Conservation (phyloP, 257 asterid species). For the Pogostemon cablin region DNA sequence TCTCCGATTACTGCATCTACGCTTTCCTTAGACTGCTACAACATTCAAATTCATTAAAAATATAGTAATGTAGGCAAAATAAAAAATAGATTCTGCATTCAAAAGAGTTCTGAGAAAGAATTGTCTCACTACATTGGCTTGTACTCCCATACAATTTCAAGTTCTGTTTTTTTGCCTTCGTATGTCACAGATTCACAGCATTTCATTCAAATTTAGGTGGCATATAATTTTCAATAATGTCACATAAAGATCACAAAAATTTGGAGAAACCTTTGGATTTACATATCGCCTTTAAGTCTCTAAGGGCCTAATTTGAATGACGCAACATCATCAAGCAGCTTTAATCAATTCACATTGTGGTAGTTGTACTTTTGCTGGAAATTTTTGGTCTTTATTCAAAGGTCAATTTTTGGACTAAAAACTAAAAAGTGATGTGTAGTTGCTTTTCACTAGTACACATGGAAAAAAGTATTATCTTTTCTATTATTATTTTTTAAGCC, state of each 20-base stretch:
- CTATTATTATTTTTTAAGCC: not conserved
- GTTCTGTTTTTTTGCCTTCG: not conserved
- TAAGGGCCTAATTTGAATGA: too few relatives aligned
- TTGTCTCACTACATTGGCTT: not conserved
- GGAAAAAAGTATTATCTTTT: not conserved
- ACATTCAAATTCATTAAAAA: not conserved
- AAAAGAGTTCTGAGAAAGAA: not conserved
- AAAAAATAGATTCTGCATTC: not conserved
- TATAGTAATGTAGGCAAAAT: slow-evolving; percentile 18
- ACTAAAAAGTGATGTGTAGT: not conserved
- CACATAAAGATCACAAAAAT: not conserved
- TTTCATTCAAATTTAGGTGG: not conserved
- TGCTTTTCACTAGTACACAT: not conserved
- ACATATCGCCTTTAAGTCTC: too few relatives aligned
- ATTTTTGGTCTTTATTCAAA: too few relatives aligned
- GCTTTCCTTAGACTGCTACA: slow-evolving; percentile 78
- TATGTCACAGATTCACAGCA: not conserved
- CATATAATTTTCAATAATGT: not conserved
- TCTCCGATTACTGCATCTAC: slow-evolving; percentile 88
- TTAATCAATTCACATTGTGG: too few relatives aligned
- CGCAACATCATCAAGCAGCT: too few relatives aligned
- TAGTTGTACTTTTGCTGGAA: too few relatives aligned
- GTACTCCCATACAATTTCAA: not conserved
- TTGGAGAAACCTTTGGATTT: too few relatives aligned
- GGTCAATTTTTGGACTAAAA: too few relatives aligned